These are phyloP conservation scores for Kodamaea leandrae DNA, from an alignment of 805 yeast species.

Conservation along the genomic window DNA sequence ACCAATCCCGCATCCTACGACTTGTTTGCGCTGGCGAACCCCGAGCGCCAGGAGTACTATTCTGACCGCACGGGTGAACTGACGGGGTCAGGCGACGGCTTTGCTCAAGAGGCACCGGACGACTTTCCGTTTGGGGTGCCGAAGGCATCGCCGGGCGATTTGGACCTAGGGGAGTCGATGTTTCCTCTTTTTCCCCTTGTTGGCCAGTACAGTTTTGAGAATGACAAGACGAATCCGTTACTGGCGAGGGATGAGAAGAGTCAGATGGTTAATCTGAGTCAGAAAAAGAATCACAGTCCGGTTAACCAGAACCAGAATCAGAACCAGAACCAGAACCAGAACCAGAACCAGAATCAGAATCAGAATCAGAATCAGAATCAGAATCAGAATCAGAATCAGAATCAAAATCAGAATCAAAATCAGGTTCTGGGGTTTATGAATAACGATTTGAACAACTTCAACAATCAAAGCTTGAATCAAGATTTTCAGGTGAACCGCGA, in stretches of 20 bases:
- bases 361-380: not conserved
- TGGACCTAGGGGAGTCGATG: slow-evolving; percentile 33
- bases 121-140: slow-evolving; percentile 7
- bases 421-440: too few relatives aligned
- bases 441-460: too few relatives aligned
- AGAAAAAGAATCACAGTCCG: not conserved
- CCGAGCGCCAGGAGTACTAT: slow-evolving; percentile 2
- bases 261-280: not conserved
- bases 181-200: slow-evolving; percentile 45
- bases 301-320: not conserved
- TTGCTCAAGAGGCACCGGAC: not conserved
- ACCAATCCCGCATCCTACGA: slow-evolving; percentile 30
- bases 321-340: not conserved
- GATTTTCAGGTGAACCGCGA: too few relatives aligned
- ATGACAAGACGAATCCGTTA: slow-evolving; percentile 34
- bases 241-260: slow-evolving; percentile 16
- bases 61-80: too few relatives aligned
- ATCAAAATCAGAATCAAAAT: not conserved
- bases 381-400: not conserved
- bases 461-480: too few relatives aligned
- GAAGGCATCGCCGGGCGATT: slow-evolving; percentile 13
- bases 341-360: not conserved
- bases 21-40: slow-evolving; percentile 17
- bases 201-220: slow-evolving; percentile 37
- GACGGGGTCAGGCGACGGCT: not conserved